These are phyloP conservation scores for Otatea glauca DNA, from an alignment of 176 grass and related monocot genomes.

Conservation along the genomic window DNA sequence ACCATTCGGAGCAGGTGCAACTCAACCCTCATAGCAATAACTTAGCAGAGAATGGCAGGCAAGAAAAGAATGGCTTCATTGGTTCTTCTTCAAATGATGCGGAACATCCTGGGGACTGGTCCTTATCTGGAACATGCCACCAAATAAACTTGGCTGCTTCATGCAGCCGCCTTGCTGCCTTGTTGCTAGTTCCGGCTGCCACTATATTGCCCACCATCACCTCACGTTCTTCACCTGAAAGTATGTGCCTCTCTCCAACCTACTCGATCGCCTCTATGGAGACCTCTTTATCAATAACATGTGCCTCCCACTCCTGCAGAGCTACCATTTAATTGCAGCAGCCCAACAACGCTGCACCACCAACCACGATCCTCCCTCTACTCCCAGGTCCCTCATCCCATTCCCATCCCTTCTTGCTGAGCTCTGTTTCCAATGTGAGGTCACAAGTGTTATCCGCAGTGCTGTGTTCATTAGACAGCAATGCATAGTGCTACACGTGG, in stretches of 20 bases:
- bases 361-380: background rate
- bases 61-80: conserved; percentile 24
- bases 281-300: conserved; percentile 26
- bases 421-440: background rate
- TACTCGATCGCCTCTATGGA: conserved; percentile 19
- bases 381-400: conserved; percentile 31
- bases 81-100: conserved; percentile 9
- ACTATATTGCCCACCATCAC: conserved; percentile 17
- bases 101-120: background rate
- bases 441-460: background rate
- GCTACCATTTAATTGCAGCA: conserved; percentile 28
- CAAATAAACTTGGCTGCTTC: conserved; percentile 49
- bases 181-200: conserved; percentile 15
- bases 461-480: conserved; percentile 12
- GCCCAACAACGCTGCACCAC: conserved; percentile 11
- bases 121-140: background rate
- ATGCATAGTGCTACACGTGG: background rate
- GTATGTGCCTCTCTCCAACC: conserved; percentile 21
- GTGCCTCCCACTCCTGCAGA: conserved; percentile 31
- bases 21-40: conserved; percentile 25
- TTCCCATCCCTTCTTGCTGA: conserved; percentile 20
- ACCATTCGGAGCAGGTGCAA: background rate
- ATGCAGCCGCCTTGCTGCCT: conserved; percentile 36
- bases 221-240: conserved; percentile 27
- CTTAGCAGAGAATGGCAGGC: conserved; percentile 25